Evolutionary conservation across 2,329 filamentous ascomycete genomes (phyloP).

Genomic region (Cladophialophora exuberans): DNA sequence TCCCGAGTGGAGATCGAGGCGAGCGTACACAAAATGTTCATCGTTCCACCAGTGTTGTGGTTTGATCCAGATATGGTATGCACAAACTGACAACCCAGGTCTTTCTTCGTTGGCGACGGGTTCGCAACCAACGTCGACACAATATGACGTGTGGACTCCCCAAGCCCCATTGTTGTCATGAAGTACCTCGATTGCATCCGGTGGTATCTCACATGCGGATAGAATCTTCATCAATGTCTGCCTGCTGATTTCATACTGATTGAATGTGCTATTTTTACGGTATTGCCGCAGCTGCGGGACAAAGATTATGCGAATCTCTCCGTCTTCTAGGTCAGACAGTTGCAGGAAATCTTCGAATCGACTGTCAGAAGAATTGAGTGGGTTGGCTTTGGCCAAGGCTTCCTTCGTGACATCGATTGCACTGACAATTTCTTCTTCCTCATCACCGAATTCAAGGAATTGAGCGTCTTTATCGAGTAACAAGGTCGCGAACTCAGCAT

Average conservation of each 20-base stretch:
- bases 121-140: background rate
- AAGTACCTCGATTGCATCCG: background rate
- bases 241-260: background rate
- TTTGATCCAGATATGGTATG: slow-evolving; percentile 12
- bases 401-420: background rate
- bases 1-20: slow-evolving; percentile 4
- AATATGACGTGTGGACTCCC: slow-evolving; percentile 1
- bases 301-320: background rate
- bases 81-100: background rate
- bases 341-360: background rate
- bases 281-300: background rate
- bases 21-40: slow-evolving; percentile 8
- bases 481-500: background rate
- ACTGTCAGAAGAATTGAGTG: background rate
- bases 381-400: no score
- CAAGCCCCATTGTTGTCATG: slow-evolving; percentile 11
- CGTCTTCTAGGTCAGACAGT: background rate
- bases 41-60: background rate
- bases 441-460: background rate
- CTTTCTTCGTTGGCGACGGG: background rate
- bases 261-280: background rate
- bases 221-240: background rate
- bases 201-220: background rate
- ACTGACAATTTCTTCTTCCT: background rate
- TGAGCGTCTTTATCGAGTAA: background rate